Conservation (phyloP, 2,329 filamentous ascomycete species). For the Alternaria sp. region DNA sequence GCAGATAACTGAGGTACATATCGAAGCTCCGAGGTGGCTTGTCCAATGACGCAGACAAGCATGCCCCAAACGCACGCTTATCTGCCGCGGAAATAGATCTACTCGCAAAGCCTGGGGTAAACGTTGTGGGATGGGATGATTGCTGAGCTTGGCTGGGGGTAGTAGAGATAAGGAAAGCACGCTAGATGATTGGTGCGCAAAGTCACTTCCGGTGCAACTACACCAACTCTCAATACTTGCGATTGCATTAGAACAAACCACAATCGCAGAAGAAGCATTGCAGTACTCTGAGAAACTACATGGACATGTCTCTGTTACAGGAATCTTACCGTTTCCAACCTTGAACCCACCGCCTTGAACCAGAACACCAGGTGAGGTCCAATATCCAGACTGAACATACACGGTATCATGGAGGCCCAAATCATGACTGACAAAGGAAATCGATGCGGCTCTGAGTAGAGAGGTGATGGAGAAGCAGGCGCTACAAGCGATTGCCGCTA, state of each 20-base stretch:
- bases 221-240: neutral
- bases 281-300: neutral
- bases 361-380: constrained; percentile 3
- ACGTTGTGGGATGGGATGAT: constrained; percentile 10
- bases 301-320: neutral
- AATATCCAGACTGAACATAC: constrained; percentile 24
- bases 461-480: neutral
- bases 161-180: constrained; percentile 25
- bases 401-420: neutral
- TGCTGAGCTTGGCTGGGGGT: constrained; percentile 3
- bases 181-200: constrained; percentile 15
- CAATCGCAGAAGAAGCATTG: neutral
- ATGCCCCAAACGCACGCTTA: constrained; percentile 13
- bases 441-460: constrained; percentile 2
- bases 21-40: neutral
- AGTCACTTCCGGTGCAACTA: neutral
- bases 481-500: neutral
- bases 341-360: neutral
- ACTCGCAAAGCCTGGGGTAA: constrained; percentile 9
- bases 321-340: neutral
- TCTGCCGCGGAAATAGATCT: constrained; percentile 14
- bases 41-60: constrained; percentile 10
- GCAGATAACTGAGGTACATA: neutral
- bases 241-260: neutral
- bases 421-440: constrained; percentile 7